Evolutionary conservation across 2,329 filamentous ascomycete species (phyloP).

Genomic region (Aspergillus sp.): DNA sequence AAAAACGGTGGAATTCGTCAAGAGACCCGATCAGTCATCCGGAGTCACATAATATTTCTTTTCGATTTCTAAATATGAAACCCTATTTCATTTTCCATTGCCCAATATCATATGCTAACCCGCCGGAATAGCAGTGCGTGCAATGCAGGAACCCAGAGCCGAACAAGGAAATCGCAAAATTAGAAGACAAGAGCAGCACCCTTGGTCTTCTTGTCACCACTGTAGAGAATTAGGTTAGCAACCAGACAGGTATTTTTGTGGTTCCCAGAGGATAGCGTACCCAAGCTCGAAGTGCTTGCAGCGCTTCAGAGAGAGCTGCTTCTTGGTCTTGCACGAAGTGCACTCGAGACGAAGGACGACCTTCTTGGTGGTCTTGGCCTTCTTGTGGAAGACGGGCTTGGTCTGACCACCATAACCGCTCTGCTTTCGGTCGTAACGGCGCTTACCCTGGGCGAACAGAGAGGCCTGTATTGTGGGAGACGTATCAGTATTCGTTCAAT

Average conservation of each 20-base stretch:
- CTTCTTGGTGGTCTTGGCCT: constrained; percentile 99
- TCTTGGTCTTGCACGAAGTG: constrained; percentile 97
- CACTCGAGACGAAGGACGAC: constrained; percentile 98
- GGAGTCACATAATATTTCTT: constrained; percentile 36
- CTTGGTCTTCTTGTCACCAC: constrained; percentile 99
- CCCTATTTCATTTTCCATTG: constrained; percentile 46
- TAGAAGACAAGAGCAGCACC: constrained; percentile 99
- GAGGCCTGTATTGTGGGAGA: constrained; percentile 62
- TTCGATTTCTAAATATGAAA: constrained; percentile 41
- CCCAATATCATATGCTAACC: constrained; percentile 38
- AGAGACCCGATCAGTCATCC: constrained; percentile 32
- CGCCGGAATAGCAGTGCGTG: constrained; percentile 34
- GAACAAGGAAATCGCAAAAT: constrained; percentile 53
- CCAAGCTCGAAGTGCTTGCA: constrained; percentile 99
- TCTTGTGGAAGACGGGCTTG: constrained; percentile 99
- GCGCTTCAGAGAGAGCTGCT: constrained; percentile 96
- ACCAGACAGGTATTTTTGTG: too few relatives aligned
- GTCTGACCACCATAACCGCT: constrained; percentile 99
- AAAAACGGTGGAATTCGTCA: constrained; percentile 17
- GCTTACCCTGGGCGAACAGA: constrained; percentile 97
- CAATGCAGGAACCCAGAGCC: constrained; percentile 44
- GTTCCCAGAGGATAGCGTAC: constrained; percentile 58
- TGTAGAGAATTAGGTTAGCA: constrained; percentile 52
- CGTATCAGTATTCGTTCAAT: constrained; percentile 22
- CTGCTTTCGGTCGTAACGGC: constrained; percentile 99